Evolutionary conservation across 805 yeast genomes (phyloP), one percentile per base, ranked within the genome.

Genomic region (Ogataea zsoltii): DNA sequence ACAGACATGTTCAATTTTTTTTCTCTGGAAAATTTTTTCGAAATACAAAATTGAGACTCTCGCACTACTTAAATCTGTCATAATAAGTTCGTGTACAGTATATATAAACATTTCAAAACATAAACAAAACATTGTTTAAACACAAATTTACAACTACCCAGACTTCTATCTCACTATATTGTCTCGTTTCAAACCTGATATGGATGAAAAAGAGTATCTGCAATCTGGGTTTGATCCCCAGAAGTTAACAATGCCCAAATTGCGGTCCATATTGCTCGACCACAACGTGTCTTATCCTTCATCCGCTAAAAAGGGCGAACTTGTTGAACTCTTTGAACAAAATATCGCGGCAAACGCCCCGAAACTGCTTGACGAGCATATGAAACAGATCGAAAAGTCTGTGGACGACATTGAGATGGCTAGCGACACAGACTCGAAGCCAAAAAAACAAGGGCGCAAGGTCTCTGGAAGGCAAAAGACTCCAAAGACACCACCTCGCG

Each of bases 291-390:
- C 66, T 1, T 83, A 74, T 58, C 75, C 85, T 0, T 69, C 85
- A 1, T 70, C 75, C 37, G 83, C 90, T 5, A 87, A 83, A 60
- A 92, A 92, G 63, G 66, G 77, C 6, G 81, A 79, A 11, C 71
- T 90, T 46, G 64, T 89, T 2, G 66, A 68, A n/a, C 57, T 84
- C n/a, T 88, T 82, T 65, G 68, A 76, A n/a, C 62, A 69, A 4
- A 62, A 81, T 7, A 67, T 88, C 40, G 68, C 67, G 13, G 81
- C 86, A 2, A 65, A 69, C 10, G 69, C 85, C 2, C 65, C 67
- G 0, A 55, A 64, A 34, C 62, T 78, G 30, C 65, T 78, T 44
- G 61, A 60, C 7, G 60, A 66, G 11, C 60, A 60, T 38, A 48
- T 54, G 13, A 33, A 49, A 7, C 33, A 40, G n/a, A 12, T 23